Evolutionary conservation across 1,284 basidiomycete genomes (phyloP).

Genomic region (Mrakiaceae sp.): DNA sequence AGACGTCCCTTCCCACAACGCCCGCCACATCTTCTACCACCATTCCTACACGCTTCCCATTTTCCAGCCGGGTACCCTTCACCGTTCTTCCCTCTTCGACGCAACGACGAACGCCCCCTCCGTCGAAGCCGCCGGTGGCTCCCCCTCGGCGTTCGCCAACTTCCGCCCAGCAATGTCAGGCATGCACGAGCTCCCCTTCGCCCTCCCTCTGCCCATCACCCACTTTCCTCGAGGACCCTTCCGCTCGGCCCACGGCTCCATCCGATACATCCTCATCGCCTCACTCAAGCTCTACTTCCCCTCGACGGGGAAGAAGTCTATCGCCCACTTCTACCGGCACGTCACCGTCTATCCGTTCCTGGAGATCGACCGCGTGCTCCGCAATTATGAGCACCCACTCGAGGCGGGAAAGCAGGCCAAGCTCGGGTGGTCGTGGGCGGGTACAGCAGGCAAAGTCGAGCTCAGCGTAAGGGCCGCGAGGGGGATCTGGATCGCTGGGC

Average conservation of each 20-base stretch:
- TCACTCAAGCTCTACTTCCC: conserved; percentile 71
- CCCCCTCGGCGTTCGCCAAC: background rate
- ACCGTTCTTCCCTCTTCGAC: conserved; percentile 39
- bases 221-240: conserved; percentile 62
- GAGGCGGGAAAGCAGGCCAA: conserved; percentile 49
- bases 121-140: background rate
- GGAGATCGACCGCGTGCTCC: conserved; percentile 53
- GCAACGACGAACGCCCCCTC: conserved; percentile 55
- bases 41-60: conserved; percentile 52
- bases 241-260: conserved; percentile 48
- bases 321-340: conserved; percentile 84
- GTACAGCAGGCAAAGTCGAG: conserved; percentile 56
- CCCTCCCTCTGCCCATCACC: conserved; percentile 58
- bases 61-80: conserved; percentile 40
- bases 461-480: conserved; percentile 64
- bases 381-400: conserved; percentile 46
- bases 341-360: conserved; percentile 74
- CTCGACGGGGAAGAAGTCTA: conserved; percentile 50
- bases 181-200: conserved; percentile 61
- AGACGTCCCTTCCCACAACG: conserved; percentile 47
- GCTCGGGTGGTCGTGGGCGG: conserved; percentile 46
- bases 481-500: conserved; percentile 73
- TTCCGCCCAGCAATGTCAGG: conserved; percentile 49
- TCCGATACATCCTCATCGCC: conserved; percentile 75
- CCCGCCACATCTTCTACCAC: conserved; percentile 78